Evolutionary conservation across 257 asterid genomes (phyloP).

Genomic region (Cinchona pubescens): DNA sequence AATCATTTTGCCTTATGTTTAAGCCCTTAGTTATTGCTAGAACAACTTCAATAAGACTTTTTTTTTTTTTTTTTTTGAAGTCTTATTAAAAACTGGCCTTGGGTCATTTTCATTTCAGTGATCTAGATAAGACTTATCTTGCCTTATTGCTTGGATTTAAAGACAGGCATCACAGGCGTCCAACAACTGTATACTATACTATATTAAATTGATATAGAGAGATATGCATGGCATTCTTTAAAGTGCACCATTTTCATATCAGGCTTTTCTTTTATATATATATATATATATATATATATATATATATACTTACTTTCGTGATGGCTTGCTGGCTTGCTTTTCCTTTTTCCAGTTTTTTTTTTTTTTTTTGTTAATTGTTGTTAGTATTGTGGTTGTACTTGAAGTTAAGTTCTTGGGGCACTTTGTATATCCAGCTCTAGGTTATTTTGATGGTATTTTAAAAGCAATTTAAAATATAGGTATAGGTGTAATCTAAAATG

Average conservation of each 20-base stretch:
- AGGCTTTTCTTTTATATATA: too few species aligned
- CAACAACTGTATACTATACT: not conserved
- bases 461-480: not conserved
- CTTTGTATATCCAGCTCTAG: not conserved
- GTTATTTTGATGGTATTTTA: not conserved
- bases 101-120: not conserved
- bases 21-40: not conserved
- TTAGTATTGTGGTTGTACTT: not conserved
- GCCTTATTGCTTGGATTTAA: not conserved
- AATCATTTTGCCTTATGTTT: not conserved
- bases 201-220: not conserved
- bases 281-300: too few species aligned
- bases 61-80: slow-evolving; percentile 1
- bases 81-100: not conserved
- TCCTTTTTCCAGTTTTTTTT: not conserved
- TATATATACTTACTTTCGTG: not conserved
- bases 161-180: too few species aligned
- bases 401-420: not conserved
- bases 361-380: not conserved
- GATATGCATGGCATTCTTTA: not conserved
- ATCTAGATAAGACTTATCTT: not conserved
- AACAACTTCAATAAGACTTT: not conserved
- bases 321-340: not conserved
- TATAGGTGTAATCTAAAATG: not conserved
- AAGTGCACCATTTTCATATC: not conserved